phyloP scores from a whole-genome alignment of 495 filamentous ascomycete genomes.

The Staphylotrichum tortipilum region DNA sequence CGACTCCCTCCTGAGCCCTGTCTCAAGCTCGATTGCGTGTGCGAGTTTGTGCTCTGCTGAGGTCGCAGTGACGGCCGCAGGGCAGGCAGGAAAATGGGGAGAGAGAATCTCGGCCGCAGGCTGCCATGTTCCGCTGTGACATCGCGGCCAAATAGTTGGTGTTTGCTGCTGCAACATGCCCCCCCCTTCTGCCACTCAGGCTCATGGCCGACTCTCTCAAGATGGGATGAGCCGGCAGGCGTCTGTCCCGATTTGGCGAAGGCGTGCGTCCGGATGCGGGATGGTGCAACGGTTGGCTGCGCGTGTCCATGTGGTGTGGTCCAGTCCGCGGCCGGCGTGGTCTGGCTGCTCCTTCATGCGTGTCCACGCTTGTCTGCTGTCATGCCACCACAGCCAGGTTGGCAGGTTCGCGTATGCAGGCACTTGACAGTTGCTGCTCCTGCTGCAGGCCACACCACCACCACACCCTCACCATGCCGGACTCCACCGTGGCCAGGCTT shows the following conservation, averaged over 20 bases:
- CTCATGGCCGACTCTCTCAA: not conserved
- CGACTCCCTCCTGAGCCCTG: not conserved
- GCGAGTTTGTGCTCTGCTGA: not conserved
- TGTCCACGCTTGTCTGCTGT: too few relatives aligned
- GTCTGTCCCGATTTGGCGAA: not conserved
- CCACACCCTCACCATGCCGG: not conserved
- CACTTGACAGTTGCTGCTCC: constrained; percentile 5
- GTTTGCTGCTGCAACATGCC: not conserved
- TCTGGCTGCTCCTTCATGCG: not conserved
- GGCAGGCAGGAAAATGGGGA: not conserved
- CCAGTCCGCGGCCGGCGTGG: too few relatives aligned
- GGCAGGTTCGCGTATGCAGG: constrained; percentile 12
- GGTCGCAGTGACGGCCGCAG: constrained; percentile 15
- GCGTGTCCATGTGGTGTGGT: not conserved
- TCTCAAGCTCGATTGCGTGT: not conserved
- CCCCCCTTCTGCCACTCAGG: not conserved
- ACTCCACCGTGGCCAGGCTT: not conserved
- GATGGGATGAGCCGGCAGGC: not conserved
- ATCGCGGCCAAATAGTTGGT: constrained; percentile 6
- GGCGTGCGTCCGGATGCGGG: not conserved
- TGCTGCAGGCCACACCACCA: too few relatives aligned
- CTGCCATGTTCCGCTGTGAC: constrained; percentile 11
- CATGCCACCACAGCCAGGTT: too few relatives aligned
- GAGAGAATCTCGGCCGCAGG: not conserved
- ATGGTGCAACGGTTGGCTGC: not conserved